Evolutionary conservation across 148 eudicot genomes (phyloP), one percentile per base, ranked within the genome.

Genomic region (Pharnaceum exiguum): DNA sequence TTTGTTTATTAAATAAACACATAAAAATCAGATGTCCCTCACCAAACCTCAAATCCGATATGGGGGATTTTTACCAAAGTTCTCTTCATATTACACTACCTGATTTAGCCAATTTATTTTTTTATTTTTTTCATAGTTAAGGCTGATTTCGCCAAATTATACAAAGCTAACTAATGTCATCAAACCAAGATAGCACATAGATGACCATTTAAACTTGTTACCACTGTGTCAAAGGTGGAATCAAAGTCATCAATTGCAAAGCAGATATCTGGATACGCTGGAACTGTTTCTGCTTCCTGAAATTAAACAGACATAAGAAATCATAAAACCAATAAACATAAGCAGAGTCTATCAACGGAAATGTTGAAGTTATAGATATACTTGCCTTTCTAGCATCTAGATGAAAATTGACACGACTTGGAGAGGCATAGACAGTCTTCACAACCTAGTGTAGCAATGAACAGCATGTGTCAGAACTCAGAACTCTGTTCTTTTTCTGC

Each of bases 191-290:
- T 12, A 15, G 32, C 18, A 45, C 24, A 3, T 13, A 44, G 25
- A 10, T 27, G 44, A 38, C 50, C 26, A 35, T 11, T 0, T 23
- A 33, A 46, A 35, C 31, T 57, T 19, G 48, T 82, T 86, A 93
- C 99, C 99, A 93, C 95, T 46, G 95, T 78, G 58, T 94, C 96
- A 74, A 94, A 79, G 48, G 99, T 94, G 62, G 96, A 94, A 83
- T 94, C 96, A 31, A 94, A 94, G 75, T 94, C 99, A 67, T 94
- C 99, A 64, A 94, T 86, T 58, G 99, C 95, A 74, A 89, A 94
- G 77, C 96, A 94, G 67, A 94, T 94, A 72, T 89, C 99, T 69
- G 99, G 99, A 78, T 94, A 89, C 23, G 99, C 99, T 71, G 95
- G 83, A 18, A 82, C 76, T 28, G 99, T 86, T 70, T 94, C 96